A percentile compares a stretch with the other conserved stretches of the same genome.
Evolutionary conservation across 1,284 basidiomycete genomes (phyloP).

Genomic region (Dichomitus squalens): DNA sequence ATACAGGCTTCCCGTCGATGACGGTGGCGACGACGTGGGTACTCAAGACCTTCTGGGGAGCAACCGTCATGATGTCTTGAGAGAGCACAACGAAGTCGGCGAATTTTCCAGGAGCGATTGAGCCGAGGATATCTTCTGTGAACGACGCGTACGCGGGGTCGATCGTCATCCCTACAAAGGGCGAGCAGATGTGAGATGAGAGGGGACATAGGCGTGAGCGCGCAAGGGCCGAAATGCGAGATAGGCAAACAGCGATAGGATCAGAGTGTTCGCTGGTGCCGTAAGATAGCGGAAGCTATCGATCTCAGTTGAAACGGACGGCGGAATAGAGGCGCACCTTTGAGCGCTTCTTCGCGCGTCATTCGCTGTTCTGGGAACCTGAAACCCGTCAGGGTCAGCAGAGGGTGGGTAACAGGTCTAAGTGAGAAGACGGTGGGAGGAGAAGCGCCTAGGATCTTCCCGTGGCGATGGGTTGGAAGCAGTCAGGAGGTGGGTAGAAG

Average conservation of each 20-base stretch:
- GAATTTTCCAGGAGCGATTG: conserved; percentile 73
- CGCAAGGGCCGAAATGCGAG: not conserved
- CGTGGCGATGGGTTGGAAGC: not conserved
- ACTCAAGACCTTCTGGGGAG: conserved; percentile 61
- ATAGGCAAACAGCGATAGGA: not conserved
- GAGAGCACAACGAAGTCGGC: conserved; percentile 86
- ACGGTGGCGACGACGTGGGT: conserved; percentile 77
- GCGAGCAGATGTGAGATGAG: not conserved
- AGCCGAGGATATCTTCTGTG: conserved; percentile 71
- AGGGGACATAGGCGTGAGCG: not conserved
- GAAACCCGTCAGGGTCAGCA: conserved; percentile 2
- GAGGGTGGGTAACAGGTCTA: not conserved
- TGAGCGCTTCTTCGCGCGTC: conserved; percentile 70
- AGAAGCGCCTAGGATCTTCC: not conserved
- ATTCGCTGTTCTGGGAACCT: conserved; percentile 85
- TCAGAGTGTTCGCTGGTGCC: not conserved
- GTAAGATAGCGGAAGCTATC: too few species aligned
- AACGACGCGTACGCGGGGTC: conserved; percentile 89
- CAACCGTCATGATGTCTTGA: conserved; percentile 78
- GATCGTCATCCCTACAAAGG: conserved; percentile 61
- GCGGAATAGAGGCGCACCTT: conserved; percentile 43
- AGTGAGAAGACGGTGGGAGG: not conserved
- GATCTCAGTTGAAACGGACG: too few species aligned
- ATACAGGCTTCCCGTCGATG: conserved; percentile 76
- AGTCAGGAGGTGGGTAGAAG: not conserved